Evolutionary conservation across 768 basidiomycete genomes (phyloP), one percentile per base, ranked within the genome.

Genomic region (Calocybe gangraenosa): DNA sequence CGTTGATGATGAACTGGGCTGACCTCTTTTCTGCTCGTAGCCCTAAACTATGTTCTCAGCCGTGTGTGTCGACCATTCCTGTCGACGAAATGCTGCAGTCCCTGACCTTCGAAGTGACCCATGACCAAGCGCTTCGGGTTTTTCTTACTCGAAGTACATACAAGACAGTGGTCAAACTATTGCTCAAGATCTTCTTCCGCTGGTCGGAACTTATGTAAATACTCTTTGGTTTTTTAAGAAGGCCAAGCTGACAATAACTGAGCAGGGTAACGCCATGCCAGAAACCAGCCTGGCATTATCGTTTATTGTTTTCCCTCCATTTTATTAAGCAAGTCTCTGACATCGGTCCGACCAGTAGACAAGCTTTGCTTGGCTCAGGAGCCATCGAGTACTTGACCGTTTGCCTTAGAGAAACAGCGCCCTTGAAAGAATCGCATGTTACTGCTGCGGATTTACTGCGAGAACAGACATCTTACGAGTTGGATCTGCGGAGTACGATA

Each of bases 121-220:
- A 53, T 42, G 44, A 50, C 34, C 55, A 56, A 21, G 44, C 49
- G 3, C 17, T 51, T n/a, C 47, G 52, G 4, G 47, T 53, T 13
- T 56, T 48, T 37, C 49, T 53, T 21, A 15, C 38, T 2, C 40
- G 40, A 21, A 45, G 31, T 18, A 36, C 47, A 23, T 44, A 51
- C 20, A 35, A 20, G 22, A 33, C 41, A 17, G 51, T 46, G 19
- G 36, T 49, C n/a, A 37, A 13, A 3, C 37, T 54, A 10, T 36
- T 51, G 18, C 51, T 47, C 2, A 31, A 19, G 10, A 32, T 54
- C 2, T 34, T 54, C 4, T 11, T 33, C 1, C 38, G 47, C 22
- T n/a, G 46, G 30, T 46, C 42, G 8, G 32, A 31, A 31, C 39
- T 44, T n/a, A 10, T 47, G 51, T 53, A 42, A 23, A 44, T 17